Evolutionary conservation across 2,329 filamentous ascomycete species (phyloP).

Genomic region (Lachnellula suecica): DNA sequence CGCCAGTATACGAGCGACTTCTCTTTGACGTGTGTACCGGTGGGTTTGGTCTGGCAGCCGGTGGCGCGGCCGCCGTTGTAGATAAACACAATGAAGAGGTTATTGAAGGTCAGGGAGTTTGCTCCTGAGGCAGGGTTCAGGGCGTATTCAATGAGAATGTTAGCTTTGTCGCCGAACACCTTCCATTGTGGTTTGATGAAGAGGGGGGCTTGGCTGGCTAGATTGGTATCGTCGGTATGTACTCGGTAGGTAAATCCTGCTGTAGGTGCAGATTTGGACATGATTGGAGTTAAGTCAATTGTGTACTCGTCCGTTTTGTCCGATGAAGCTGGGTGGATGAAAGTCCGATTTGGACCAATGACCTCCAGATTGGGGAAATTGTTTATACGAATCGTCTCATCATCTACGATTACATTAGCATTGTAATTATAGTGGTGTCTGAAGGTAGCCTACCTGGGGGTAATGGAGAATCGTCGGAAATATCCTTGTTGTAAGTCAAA

Average conservation of each 20-base stretch:
- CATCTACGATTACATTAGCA: constrained; percentile 8
- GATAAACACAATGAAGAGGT: constrained; percentile 71
- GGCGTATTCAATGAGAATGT: constrained; percentile 79
- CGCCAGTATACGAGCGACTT: constrained; percentile 80
- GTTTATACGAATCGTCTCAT: constrained; percentile 44
- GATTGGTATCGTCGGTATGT: constrained; percentile 62
- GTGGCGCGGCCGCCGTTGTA: constrained; percentile 67
- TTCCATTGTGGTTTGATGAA: constrained; percentile 71
- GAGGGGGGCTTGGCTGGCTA: constrained; percentile 57
- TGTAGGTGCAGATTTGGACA: constrained; percentile 64
- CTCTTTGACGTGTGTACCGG: constrained; percentile 76
- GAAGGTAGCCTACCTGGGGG: constrained; percentile 44
- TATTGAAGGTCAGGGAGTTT: constrained; percentile 61
- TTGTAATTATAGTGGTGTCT: not conserved
- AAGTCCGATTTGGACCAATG: constrained; percentile 90
- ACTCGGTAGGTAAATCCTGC: constrained; percentile 93
- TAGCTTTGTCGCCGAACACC: constrained; percentile 79
- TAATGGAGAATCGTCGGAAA: constrained; percentile 35
- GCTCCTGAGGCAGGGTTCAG: constrained; percentile 63
- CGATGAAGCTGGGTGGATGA: constrained; percentile 67
- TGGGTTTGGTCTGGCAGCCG: constrained; percentile 74
- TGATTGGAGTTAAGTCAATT: constrained; percentile 71
- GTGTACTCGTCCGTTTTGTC: constrained; percentile 77
- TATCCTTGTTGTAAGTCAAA: constrained; percentile 68
- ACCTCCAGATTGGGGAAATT: constrained; percentile 87